phyloP scores from a whole-genome alignment of 2,329 filamentous ascomycete species.

The Sordariomycetes sp. region DNA sequence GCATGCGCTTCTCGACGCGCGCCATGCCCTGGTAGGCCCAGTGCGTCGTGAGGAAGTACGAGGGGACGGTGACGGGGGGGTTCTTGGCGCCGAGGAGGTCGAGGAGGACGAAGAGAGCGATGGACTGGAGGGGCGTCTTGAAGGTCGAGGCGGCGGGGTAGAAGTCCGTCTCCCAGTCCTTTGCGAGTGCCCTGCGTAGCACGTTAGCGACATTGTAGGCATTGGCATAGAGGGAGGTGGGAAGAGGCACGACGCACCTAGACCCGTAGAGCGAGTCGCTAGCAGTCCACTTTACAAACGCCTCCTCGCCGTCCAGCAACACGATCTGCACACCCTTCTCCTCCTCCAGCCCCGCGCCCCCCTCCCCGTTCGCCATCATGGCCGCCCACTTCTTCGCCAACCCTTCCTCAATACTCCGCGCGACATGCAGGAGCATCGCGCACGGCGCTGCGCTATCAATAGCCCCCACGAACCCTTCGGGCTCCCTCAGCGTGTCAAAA shows the following conservation, averaged over 20 bases:
- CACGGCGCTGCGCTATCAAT: conserved; percentile 90
- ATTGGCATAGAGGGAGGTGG: not conserved
- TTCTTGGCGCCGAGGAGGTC: conserved; percentile 66
- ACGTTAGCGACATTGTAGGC: not conserved
- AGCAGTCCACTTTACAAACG: conserved; percentile 68
- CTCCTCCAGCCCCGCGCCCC: conserved; percentile 43
- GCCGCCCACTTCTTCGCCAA: conserved; percentile 71
- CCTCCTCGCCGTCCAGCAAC: conserved; percentile 88
- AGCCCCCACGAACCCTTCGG: conserved; percentile 81
- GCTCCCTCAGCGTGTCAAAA: conserved; percentile 75
- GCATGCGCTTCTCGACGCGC: conserved; percentile 58
- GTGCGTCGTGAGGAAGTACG: conserved; percentile 81
- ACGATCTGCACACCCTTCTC: conserved; percentile 79
- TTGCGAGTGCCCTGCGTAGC: conserved; percentile 50
- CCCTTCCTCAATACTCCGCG: conserved; percentile 65
- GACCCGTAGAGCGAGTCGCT: conserved; percentile 82
- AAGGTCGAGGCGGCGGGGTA: conserved; percentile 65
- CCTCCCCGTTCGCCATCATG: conserved; percentile 48
- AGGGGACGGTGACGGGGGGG: conserved; percentile 51
- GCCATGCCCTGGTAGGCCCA: conserved; percentile 82
- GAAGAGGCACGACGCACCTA: conserved; percentile 38
- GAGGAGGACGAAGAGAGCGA: conserved; percentile 81
- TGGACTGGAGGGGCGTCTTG: conserved; percentile 60
- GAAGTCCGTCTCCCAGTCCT: conserved; percentile 60
- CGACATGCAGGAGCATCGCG: conserved; percentile 82